Conservation (phyloP, 2,329 filamentous ascomycete species). For the Pseudocercospora ulei region DNA sequence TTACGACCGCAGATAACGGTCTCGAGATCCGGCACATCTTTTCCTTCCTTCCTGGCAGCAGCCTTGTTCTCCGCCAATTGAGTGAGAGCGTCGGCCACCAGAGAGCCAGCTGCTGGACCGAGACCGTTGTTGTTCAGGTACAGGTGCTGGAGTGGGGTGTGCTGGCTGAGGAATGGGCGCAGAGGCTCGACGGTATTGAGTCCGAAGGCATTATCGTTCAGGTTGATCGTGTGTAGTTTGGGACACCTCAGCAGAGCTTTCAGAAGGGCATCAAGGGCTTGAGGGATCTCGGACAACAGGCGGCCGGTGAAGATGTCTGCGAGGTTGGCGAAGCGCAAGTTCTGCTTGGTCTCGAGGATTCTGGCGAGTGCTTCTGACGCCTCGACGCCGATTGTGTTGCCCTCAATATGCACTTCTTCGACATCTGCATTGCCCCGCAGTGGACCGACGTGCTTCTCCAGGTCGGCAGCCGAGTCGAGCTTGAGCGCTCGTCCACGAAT, state of each 20-base stretch:
- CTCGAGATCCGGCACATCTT: conserved; percentile 68
- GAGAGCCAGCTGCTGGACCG: conserved; percentile 77
- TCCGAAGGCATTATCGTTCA: conserved; percentile 97
- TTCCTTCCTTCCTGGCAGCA: conserved; percentile 59
- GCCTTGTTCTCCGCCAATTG: conserved; percentile 76
- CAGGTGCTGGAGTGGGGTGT: conserved; percentile 83
- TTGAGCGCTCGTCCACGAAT: conserved; percentile 87
- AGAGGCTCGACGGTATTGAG: conserved; percentile 89
- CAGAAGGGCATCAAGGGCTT: conserved; percentile 74
- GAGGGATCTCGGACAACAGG: conserved; percentile 84
- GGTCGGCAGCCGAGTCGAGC: conserved; percentile 77
- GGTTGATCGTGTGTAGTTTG: conserved; percentile 79
- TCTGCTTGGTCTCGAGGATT: conserved; percentile 74
- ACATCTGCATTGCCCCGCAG: conserved; percentile 63
- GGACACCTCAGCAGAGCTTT: conserved; percentile 77
- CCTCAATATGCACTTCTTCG: conserved; percentile 75
- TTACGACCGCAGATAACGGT: conserved; percentile 97
- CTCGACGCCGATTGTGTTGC: conserved; percentile 85
- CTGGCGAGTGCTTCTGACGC: conserved; percentile 78
- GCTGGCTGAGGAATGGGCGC: conserved; percentile 78
- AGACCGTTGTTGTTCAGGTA: conserved; percentile 98
- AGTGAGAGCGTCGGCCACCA: conserved; percentile 79
- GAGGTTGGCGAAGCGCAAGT: conserved; percentile 64
- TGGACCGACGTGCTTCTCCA: conserved; percentile 70
- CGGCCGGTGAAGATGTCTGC: conserved; percentile 97